These are phyloP conservation scores for Microsporum audouinii DNA, from an alignment of 2,329 filamentous ascomycete genomes.

Conservation along the genomic window DNA sequence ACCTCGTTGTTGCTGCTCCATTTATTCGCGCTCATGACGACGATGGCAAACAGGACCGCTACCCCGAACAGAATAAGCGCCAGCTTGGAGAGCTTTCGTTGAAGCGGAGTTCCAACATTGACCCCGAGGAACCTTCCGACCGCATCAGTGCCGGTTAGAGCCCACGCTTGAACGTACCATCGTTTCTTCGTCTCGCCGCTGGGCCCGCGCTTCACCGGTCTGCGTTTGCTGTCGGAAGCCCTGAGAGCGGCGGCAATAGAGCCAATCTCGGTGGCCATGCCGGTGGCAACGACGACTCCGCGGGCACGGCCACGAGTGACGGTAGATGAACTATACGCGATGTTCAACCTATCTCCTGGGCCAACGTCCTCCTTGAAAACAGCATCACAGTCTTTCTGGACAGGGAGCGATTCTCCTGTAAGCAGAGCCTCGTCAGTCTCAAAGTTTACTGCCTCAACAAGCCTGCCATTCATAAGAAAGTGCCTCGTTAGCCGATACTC, in stretches of 20 bases:
- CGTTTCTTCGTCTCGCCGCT: constrained; percentile 41
- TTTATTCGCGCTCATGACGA: constrained; percentile 54
- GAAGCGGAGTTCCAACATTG: constrained; percentile 57
- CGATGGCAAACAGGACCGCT: constrained; percentile 56
- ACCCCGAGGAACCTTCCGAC: constrained; percentile 55
- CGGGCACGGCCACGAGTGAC: constrained; percentile 51
- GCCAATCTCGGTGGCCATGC: constrained; percentile 52
- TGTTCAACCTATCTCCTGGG: constrained; percentile 50
- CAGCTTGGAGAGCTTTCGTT: constrained; percentile 56
- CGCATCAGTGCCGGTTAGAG: constrained; percentile 45
- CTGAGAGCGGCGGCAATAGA: constrained; percentile 54
- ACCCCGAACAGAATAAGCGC: constrained; percentile 56
- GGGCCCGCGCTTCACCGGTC: constrained; percentile 42
- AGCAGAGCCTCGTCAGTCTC: constrained; percentile 52
- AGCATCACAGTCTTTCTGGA: constrained; percentile 41
- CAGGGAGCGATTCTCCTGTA: constrained; percentile 52
- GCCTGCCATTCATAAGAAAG: constrained; percentile 7
- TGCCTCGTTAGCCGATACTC: neutral
- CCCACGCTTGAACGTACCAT: constrained; percentile 42
- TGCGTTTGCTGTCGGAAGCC: constrained; percentile 43
- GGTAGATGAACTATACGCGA: constrained; percentile 51
- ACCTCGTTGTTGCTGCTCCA: constrained; percentile 47
- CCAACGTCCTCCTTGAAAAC: constrained; percentile 44
- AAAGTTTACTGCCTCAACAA: constrained; percentile 49
- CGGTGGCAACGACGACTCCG: constrained; percentile 50